Conservation (phyloP, 192 early-diverging fungal species). For the Backusella australiensis region DNA sequence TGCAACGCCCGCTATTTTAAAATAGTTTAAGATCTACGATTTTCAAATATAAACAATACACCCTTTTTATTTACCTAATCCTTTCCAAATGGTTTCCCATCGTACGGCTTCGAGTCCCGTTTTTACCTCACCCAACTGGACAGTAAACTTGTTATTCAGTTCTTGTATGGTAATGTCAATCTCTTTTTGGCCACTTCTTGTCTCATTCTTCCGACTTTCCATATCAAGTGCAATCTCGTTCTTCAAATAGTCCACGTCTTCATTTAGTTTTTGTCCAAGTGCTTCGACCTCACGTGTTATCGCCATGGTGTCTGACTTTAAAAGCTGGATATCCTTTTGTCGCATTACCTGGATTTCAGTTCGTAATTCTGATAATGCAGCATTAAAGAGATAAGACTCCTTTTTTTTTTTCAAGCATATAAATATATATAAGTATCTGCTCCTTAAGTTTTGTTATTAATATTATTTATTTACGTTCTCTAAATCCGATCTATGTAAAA, state of each 20-base stretch:
- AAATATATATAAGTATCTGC: conserved; percentile 3
- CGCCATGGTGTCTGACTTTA: conserved; percentile 69
- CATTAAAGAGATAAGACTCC: conserved; percentile 79
- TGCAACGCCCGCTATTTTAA: conserved; percentile 24
- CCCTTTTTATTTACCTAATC: conserved; percentile 46
- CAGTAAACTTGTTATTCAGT: conserved; percentile 80
- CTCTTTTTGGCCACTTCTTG: conserved; percentile 70
- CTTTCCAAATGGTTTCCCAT: conserved; percentile 77
- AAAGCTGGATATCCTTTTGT: conserved; percentile 70
- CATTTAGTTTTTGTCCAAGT: conserved; percentile 66
- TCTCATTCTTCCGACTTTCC: conserved; percentile 85
- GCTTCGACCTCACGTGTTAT: conserved; percentile 80
- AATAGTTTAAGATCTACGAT: not conserved
- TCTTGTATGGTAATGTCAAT: conserved; percentile 76
- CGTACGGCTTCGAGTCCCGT: conserved; percentile 87
- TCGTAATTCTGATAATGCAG: conserved; percentile 76
- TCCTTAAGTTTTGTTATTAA: not conserved
- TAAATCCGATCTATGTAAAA: conserved; percentile 54
- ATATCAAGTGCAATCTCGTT: conserved; percentile 85
- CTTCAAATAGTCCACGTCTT: conserved; percentile 74
- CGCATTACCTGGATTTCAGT: conserved; percentile 73
- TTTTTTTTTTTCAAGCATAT: conserved; percentile 1
- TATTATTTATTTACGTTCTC: conserved; percentile 60
- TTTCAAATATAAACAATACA: not conserved
- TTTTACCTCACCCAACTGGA: conserved; percentile 75